Evolutionary conservation across 441 rosid species (phyloP).

Genomic region (Pelargonium myrrhifolium): DNA sequence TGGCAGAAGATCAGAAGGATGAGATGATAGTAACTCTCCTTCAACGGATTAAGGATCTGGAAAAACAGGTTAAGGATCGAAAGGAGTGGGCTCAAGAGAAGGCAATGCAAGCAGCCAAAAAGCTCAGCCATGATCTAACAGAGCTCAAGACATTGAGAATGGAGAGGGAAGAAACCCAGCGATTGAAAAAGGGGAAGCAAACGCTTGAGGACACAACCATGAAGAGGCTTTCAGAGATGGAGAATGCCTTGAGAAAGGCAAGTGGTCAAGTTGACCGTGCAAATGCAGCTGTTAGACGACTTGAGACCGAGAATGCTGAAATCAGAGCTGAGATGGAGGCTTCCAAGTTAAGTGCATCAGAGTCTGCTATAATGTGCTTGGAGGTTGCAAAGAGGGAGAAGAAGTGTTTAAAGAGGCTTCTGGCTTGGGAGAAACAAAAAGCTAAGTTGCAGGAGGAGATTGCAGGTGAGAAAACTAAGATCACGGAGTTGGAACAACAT

Average conservation of each 20-base stretch:
- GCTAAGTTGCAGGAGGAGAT: conserved; percentile 69
- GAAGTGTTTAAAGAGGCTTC: conserved; percentile 62
- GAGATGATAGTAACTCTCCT: conserved; percentile 53
- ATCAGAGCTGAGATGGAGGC: conserved; percentile 93
- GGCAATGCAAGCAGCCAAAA: conserved; percentile 95
- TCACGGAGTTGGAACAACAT: conserved; percentile 50
- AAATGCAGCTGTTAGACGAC: conserved; percentile 58
- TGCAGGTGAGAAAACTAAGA: conserved; percentile 60
- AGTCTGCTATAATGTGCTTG: conserved; percentile 57
- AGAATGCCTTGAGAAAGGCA: conserved; percentile 75
- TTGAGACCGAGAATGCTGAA: conserved; percentile 81
- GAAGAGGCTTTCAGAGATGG: conserved; percentile 76
- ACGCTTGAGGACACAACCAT: conserved; percentile 67
- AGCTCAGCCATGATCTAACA: conserved; percentile 66
- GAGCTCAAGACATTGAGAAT: conserved; percentile 77
- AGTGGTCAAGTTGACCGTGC: conserved; percentile 70
- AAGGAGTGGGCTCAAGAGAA: conserved; percentile 95
- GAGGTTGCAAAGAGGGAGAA: conserved; percentile 85
- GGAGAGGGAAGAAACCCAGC: conserved; percentile 76
- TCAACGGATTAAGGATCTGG: conserved; percentile 65
- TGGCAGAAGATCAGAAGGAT: conserved; percentile 62
- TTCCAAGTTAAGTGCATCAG: conserved; percentile 81
- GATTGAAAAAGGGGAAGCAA: conserved; percentile 73
- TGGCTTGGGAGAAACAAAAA: conserved; percentile 86
- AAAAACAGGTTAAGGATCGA: conserved; percentile 68